Evolutionary conservation across 176 grass and related monocot genomes (phyloP).

Genomic region (Hordeum marinum): DNA sequence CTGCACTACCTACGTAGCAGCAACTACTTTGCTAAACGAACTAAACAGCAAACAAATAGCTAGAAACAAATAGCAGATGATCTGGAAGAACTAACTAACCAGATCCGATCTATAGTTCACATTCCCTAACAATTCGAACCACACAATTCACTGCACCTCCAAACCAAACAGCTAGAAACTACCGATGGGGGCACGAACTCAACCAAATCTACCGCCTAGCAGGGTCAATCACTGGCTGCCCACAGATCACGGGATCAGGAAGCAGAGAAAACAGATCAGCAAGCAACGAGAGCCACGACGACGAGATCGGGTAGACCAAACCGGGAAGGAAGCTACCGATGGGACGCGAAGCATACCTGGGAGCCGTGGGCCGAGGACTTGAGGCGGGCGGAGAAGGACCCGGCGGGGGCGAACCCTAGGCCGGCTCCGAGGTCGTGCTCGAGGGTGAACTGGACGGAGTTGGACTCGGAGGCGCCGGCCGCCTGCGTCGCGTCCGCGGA

Average conservation of each 20-base stretch:
- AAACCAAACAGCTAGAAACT: not conserved
- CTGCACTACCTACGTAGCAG: not conserved
- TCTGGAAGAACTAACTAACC: not conserved
- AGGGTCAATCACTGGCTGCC: not conserved
- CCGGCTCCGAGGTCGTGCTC: constrained; percentile 64
- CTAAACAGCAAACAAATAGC: not conserved
- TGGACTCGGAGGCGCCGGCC: constrained; percentile 45
- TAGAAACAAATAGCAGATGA: not conserved
- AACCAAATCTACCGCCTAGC: not conserved
- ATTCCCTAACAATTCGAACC: not conserved
- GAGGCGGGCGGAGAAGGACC: constrained; percentile 86
- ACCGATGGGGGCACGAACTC: not conserved
- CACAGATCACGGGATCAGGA: not conserved
- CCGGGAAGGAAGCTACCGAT: not conserved
- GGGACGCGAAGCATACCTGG: constrained; percentile 30
- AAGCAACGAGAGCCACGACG: not conserved
- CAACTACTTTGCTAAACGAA: not conserved
- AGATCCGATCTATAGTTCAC: constrained; percentile 22
- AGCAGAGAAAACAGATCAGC: not conserved
- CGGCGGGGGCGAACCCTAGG: constrained; percentile 56
- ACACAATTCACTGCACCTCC: not conserved
- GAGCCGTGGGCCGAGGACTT: constrained; percentile 76
- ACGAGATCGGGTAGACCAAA: not conserved
- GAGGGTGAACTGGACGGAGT: constrained; percentile 69
- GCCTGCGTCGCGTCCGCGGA: constrained; percentile 31